phyloP scores from a whole-genome alignment of 1,139 yeast genomes.

The Debaryomyces robertsiae region DNA sequence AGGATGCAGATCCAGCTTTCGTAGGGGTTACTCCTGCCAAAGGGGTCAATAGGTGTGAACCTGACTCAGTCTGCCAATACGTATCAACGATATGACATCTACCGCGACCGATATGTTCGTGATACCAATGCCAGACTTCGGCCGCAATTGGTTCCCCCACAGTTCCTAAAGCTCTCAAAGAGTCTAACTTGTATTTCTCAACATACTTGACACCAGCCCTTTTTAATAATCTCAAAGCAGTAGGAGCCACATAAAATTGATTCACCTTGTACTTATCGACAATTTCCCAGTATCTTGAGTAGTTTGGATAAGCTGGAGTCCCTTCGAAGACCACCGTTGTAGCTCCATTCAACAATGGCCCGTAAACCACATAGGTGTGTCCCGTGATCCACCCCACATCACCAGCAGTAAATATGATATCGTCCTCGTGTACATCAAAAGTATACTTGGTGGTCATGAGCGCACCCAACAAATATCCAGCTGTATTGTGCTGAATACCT shows the following conservation, averaged over 20 bases:
- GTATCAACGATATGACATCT: conserved; percentile 78
- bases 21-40: conserved; percentile 74
- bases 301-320: conserved; percentile 82
- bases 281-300: conserved; percentile 81
- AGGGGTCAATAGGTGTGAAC: conserved; percentile 72
- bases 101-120: conserved; percentile 73
- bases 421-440: conserved; percentile 75
- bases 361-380: conserved; percentile 80
- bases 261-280: conserved; percentile 76
- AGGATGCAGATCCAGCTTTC: conserved; percentile 78
- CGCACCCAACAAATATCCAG: conserved; percentile 78
- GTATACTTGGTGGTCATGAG: conserved; percentile 69
- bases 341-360: conserved; percentile 77
- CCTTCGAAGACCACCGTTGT: conserved; percentile 85
- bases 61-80: conserved; percentile 85
- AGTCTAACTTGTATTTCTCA: conserved; percentile 63
- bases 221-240: conserved; percentile 80
- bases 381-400: conserved; percentile 93
- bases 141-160: conserved; percentile 95
- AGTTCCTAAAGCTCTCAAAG: conserved; percentile 75
- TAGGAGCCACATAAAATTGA: conserved; percentile 88
- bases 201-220: conserved; percentile 76
- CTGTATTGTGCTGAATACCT: conserved; percentile 74
- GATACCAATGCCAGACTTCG: conserved; percentile 93
- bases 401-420: conserved; percentile 79